Evolutionary conservation across 2,329 filamentous ascomycete species (phyloP), one percentile per base, ranked within the genome.

Genomic region (Amesomyces nigricolor): DNA sequence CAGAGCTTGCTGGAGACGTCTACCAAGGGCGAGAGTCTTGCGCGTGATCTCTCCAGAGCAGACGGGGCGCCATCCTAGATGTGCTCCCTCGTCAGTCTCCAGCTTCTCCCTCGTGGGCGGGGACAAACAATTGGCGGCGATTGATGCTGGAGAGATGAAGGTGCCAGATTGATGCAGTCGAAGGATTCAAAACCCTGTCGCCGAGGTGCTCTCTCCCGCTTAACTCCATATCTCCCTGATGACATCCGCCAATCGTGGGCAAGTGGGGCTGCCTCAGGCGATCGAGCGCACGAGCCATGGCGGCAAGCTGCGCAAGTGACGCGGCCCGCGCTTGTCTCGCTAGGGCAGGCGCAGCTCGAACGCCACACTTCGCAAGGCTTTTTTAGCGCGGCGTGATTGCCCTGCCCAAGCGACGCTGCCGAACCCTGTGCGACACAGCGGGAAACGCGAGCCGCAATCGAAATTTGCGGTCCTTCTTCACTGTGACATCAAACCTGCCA

Each of bases 111-210:
- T 13, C n/a, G 9, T 26, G 37, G 38, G 26, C 37, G 51, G 30
- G 35, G 39, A 39, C 47, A 54, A 50, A 50, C 46, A 45, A 50
- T 42, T 43, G 39, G 53, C 44, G 38, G 26, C 17, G 17, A 38
- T 26, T 2, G 35, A 35, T 9, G 19, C 7, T 9, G 39, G 16
- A 54, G 51, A 54, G 56, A 57, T 52, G 54, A 58, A 57, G 51
- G 39, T 49, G 35, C 46, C 43, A 57, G 52, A 61, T 58, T 59
- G 53, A 53, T 32, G 58, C 54, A 14, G 58, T 56, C 30, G 61
- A 58, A 64, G 62, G 62, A 64, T 62, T 37, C 38, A 14, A 10
- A 63, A 37, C 62, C 62, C 59, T 61, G 62, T 57, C 52, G 7
- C 10, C 38, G 46, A 45, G 47, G 40, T 39, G 49, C 22, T n/a